Conservation (phyloP, 2,329 filamentous ascomycete species). For the Colletotrichum theobromicola region DNA sequence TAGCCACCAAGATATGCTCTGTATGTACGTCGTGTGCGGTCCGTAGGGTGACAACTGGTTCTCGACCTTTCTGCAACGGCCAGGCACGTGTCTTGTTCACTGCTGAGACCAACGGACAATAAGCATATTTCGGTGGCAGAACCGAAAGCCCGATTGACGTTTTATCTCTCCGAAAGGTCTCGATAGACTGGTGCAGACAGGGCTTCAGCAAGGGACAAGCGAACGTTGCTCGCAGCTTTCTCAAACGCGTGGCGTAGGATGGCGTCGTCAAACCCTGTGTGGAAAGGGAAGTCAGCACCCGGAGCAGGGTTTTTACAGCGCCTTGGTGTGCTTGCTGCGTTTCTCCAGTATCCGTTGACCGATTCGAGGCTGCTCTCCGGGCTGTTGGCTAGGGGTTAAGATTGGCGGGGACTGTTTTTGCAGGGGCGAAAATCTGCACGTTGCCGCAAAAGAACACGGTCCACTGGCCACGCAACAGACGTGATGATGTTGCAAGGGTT, state of each 20-base stretch:
- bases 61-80: slow-evolving; percentile 9
- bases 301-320: neutral
- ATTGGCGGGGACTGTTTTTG: slow-evolving; percentile 11
- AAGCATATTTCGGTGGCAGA: slow-evolving; percentile 17
- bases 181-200: slow-evolving; percentile 24
- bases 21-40: neutral
- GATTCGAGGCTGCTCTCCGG: slow-evolving; percentile 23
- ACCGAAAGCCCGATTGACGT: slow-evolving; percentile 13
- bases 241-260: slow-evolving; percentile 24
- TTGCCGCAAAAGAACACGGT: slow-evolving; percentile 23
- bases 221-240: slow-evolving; percentile 3
- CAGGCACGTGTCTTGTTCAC: neutral
- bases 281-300: neutral
- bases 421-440: slow-evolving; percentile 24
- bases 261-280: neutral
- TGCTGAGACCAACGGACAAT: slow-evolving; percentile 8
- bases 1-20: neutral
- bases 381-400: slow-evolving; percentile 20
- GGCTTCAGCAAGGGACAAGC: neutral
- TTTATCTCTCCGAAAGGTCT: slow-evolving; percentile 38
- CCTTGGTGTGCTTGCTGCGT: neutral
- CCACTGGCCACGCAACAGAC: slow-evolving; percentile 15
- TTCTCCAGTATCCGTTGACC: slow-evolving; percentile 4
- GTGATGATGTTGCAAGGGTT: slow-evolving; percentile 15
- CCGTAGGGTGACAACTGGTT: neutral